These are phyloP conservation scores for Phytopythium helicoides DNA, from an alignment of 352 stramenopile species.

Conservation along the genomic window DNA sequence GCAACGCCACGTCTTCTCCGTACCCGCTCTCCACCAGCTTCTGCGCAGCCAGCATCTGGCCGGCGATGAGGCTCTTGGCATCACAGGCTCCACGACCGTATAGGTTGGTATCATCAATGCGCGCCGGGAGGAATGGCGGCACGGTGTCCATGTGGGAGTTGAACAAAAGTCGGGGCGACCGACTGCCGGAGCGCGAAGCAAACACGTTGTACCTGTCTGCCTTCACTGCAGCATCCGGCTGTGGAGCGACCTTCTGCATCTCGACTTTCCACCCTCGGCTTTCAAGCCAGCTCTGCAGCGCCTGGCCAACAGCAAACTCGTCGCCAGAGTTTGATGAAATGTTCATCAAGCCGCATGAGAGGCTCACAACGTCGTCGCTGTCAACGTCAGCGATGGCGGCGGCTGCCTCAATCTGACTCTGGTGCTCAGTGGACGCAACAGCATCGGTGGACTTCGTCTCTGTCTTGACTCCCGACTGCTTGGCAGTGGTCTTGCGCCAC, in stretches of 20 bases:
- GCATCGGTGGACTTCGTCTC: neutral
- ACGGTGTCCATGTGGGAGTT: slow-evolving; percentile 90
- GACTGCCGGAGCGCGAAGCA: slow-evolving; percentile 53
- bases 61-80: slow-evolving; percentile 80
- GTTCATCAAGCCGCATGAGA: slow-evolving; percentile 69
- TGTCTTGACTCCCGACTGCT: slow-evolving; percentile 9
- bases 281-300: slow-evolving; percentile 65
- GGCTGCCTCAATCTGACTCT: slow-evolving; percentile 38
- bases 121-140: slow-evolving; percentile 59
- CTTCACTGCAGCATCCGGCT: slow-evolving; percentile 57
- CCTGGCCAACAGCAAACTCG: slow-evolving; percentile 66
- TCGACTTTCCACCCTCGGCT: slow-evolving; percentile 69
- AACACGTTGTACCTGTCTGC: slow-evolving; percentile 78
- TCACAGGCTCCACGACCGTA: slow-evolving; percentile 83
- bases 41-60: slow-evolving; percentile 79
- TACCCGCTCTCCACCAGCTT: slow-evolving; percentile 55
- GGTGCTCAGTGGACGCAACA: slow-evolving; percentile 40
- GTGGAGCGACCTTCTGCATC: slow-evolving; percentile 65
- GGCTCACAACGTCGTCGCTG: slow-evolving; percentile 61
- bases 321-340: slow-evolving; percentile 67
- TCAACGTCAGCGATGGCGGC: slow-evolving; percentile 47
- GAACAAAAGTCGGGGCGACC: slow-evolving; percentile 62
- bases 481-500: slow-evolving; percentile 44
- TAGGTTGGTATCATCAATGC: slow-evolving; percentile 60
- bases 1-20: slow-evolving; percentile 59